Percentiles rank a stretch among this genome's conserved stretches.
phyloP scores from a whole-genome alignment of 177 flowering plant species.

The Vitis hybrid region DNA sequence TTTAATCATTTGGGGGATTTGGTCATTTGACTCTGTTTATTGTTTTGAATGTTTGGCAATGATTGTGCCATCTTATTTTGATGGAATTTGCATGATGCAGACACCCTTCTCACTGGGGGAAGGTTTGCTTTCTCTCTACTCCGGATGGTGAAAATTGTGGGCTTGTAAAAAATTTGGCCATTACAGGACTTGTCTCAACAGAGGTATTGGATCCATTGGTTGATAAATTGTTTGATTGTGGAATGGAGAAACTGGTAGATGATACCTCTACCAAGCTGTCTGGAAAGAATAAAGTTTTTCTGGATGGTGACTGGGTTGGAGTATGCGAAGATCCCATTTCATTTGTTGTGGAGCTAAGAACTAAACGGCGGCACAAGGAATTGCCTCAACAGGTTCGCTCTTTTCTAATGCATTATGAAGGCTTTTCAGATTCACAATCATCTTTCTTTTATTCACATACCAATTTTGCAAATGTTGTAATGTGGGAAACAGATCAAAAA shows the following conservation, averaged over 20 bases:
- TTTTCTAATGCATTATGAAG: too few relatives aligned
- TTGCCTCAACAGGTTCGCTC: conserved; percentile 64
- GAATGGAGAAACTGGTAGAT: conserved; percentile 66
- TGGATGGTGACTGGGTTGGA: conserved; percentile 95
- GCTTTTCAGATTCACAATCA: neutral
- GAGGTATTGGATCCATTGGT: conserved; percentile 37
- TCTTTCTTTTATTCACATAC: neutral
- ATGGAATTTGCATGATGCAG: conserved; percentile 44
- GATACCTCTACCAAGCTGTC: conserved; percentile 38
- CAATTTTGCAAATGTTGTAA: neutral
- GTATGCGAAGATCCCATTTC: conserved; percentile 55
- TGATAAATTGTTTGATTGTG: conserved; percentile 48
- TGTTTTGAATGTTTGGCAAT: neutral
- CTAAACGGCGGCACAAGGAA: conserved; percentile 55
- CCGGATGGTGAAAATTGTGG: conserved; percentile 98
- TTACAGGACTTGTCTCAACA: conserved; percentile 74
- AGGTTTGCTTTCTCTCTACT: conserved; percentile 83
- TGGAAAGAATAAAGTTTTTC: conserved; percentile 63
- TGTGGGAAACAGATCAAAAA: neutral
- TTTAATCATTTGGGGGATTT: neutral
- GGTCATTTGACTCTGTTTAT: neutral
- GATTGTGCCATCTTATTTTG: conserved; percentile 2
- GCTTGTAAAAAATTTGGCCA: conserved; percentile 83
- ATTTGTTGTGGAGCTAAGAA: conserved; percentile 61
- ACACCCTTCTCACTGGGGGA: conserved; percentile 96